Conservation (phyloP, 768 basidiomycete species). For the Pleurotus citrinopileatus region DNA sequence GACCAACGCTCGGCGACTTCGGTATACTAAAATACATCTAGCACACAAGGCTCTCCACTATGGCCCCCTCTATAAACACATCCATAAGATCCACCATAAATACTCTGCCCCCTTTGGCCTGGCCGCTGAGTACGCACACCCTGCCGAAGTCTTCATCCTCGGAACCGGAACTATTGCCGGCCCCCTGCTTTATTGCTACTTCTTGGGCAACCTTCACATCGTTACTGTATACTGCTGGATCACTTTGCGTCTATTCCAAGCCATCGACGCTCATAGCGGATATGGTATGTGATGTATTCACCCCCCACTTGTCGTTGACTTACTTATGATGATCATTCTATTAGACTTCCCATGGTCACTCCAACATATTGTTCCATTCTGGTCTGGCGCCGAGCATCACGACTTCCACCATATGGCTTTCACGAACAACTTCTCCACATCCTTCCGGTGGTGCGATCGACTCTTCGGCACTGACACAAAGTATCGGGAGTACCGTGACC, state of each 20-base stretch:
- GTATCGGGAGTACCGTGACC: slow-evolving; percentile 77
- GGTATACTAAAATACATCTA: slow-evolving; percentile 20
- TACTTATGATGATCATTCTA: too few species aligned
- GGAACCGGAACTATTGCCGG: slow-evolving; percentile 89
- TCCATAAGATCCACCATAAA: slow-evolving; percentile 98
- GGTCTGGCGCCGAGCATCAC: slow-evolving; percentile 97
- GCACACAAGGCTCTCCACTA: slow-evolving; percentile 93
- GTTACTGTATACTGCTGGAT: slow-evolving; percentile 94
- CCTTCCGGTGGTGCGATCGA: slow-evolving; percentile 92
- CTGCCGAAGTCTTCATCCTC: slow-evolving; percentile 92
- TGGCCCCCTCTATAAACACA: slow-evolving; percentile 81
- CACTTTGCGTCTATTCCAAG: slow-evolving; percentile 90
- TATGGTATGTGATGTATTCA: slow-evolving; percentile 59
- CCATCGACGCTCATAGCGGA: slow-evolving; percentile 95
- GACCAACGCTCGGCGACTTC: neutral
- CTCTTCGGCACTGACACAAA: slow-evolving; percentile 89
- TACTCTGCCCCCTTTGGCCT: slow-evolving; percentile 97
- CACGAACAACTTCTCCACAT: slow-evolving; percentile 90
- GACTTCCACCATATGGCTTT: slow-evolving; percentile 99
- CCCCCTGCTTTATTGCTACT: slow-evolving; percentile 82
- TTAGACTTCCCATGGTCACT: slow-evolving; percentile 97
- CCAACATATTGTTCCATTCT: slow-evolving; percentile 89
- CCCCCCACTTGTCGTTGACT: neutral
- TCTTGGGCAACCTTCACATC: slow-evolving; percentile 80
- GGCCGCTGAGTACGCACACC: slow-evolving; percentile 97